Evolutionary conservation across 2,329 filamentous ascomycete genomes (phyloP).

Genomic region (Erysiphe neolycopersici): DNA sequence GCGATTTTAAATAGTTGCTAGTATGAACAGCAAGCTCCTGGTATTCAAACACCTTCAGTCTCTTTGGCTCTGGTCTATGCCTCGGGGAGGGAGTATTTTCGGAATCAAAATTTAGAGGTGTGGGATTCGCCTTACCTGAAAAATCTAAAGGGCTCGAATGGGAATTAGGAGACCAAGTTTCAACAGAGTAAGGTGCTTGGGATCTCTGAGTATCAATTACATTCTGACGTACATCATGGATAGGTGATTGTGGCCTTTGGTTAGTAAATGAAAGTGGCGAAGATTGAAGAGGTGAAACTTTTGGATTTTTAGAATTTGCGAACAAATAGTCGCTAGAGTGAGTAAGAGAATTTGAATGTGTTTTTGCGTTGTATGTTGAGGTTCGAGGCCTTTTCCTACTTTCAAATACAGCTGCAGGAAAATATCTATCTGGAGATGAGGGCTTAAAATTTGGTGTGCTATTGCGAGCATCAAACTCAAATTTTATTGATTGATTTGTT

Average conservation of each 20-base stretch:
- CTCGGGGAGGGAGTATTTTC: not conserved
- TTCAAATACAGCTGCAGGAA: constrained; percentile 8
- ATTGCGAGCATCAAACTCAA: constrained; percentile 4
- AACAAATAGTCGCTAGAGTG: constrained; percentile 3
- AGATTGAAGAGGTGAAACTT: constrained; percentile 6
- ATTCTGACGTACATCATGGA: constrained; percentile 8
- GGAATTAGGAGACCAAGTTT: constrained; percentile 11
- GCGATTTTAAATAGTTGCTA: constrained; percentile 1
- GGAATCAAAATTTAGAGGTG: constrained; percentile 8
- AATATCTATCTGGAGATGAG: constrained; percentile 9
- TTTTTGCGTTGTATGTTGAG: constrained; percentile 9
- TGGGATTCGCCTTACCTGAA: constrained; percentile 11
- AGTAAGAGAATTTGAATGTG: constrained; percentile 4
- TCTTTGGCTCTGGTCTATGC: not conserved
- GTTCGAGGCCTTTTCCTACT: constrained; percentile 7
- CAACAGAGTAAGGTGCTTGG: constrained; percentile 5
- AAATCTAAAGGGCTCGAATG: constrained; percentile 6
- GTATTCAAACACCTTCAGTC: not conserved
- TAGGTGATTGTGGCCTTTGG: constrained; percentile 10
- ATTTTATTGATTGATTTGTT: constrained; percentile 5
- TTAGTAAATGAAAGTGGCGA: constrained; percentile 3
- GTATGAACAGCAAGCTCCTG: not conserved
- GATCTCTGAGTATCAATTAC: constrained; percentile 3
- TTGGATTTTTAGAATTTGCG: constrained; percentile 4
- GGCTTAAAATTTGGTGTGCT: constrained; percentile 11